Conservation (phyloP, 306 rosid genomes). For the Vigna unguiculata region DNA sequence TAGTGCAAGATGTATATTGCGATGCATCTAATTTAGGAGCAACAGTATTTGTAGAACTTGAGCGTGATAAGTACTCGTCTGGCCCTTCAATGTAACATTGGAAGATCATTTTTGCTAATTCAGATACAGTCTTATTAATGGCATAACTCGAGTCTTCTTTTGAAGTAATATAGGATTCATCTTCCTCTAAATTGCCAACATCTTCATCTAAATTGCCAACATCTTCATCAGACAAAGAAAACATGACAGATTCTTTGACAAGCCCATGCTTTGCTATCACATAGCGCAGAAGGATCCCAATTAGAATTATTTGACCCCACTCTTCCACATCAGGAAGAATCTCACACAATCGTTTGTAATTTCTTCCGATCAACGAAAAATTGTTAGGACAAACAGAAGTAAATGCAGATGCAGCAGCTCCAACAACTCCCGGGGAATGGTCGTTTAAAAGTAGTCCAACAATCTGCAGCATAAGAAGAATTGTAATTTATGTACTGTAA, state of each 20-base stretch:
- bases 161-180: conserved; percentile 43
- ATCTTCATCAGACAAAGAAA: conserved; percentile 54
- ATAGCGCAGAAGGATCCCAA: conserved; percentile 87
- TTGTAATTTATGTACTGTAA: conserved; percentile 19
- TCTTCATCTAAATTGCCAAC: conserved; percentile 44
- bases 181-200: conserved; percentile 47
- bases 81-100: conserved; percentile 90
- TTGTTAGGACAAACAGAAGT: conserved; percentile 88
- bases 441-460: conserved; percentile 79
- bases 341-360: conserved; percentile 78
- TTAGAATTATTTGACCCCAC: conserved; percentile 93
- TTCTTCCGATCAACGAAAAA: conserved; percentile 75
- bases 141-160: conserved; percentile 55
- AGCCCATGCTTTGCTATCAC: conserved; percentile 87
- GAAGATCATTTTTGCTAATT: conserved; percentile 62
- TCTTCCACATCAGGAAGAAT: conserved; percentile 96
- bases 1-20: conserved; percentile 63
- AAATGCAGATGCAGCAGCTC: conserved; percentile 98
- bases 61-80: conserved; percentile 87
- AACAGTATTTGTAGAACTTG: conserved; percentile 59
- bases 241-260: conserved; percentile 84
- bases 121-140: conserved; percentile 53
- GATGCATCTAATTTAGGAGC: conserved; percentile 61
- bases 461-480: conserved; percentile 61
- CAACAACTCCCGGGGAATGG: conserved; percentile 88